Evolutionary conservation across 108 stramenopile genomes (phyloP).

Genomic region (Fragilaria crotonensis): DNA sequence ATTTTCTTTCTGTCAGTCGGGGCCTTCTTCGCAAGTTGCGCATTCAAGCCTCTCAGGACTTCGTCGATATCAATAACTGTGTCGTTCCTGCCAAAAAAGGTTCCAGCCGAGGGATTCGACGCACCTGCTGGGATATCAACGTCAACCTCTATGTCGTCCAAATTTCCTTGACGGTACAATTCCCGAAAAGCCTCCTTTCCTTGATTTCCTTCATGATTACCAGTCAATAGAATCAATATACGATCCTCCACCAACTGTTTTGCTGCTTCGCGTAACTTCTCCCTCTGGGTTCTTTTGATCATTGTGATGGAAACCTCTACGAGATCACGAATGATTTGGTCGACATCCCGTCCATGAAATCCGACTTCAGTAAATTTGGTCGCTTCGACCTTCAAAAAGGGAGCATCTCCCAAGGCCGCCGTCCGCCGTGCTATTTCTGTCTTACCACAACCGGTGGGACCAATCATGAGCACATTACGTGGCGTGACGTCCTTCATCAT

Average conservation of each 20-base stretch:
- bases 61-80: constrained; percentile 69
- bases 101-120: constrained; percentile 21
- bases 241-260: constrained; percentile 77
- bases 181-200: constrained; percentile 71
- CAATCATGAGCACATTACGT: constrained; percentile 99
- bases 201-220: constrained; percentile 29
- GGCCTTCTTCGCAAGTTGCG: constrained; percentile 36
- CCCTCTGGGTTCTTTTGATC: constrained; percentile 74
- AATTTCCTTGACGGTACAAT: constrained; percentile 82
- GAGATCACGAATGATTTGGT: constrained; percentile 97
- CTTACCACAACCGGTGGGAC: constrained; percentile 98
- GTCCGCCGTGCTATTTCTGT: constrained; percentile 97
- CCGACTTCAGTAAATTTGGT: constrained; percentile 99
- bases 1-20: constrained; percentile 80
- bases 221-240: constrained; percentile 85
- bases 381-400: constrained; percentile 99
- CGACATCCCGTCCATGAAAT: constrained; percentile 98
- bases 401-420: constrained; percentile 96
- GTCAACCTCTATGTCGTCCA: constrained; percentile 92
- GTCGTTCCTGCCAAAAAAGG: constrained; percentile 36
- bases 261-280: constrained; percentile 66
- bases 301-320: constrained; percentile 93
- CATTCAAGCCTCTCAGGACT: constrained; percentile 43
- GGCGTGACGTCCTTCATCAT: constrained; percentile 92
- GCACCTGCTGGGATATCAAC: constrained; percentile 50